Evolutionary conservation across 305 asterid species (phyloP).

Genomic region (Petunia hybrid): DNA sequence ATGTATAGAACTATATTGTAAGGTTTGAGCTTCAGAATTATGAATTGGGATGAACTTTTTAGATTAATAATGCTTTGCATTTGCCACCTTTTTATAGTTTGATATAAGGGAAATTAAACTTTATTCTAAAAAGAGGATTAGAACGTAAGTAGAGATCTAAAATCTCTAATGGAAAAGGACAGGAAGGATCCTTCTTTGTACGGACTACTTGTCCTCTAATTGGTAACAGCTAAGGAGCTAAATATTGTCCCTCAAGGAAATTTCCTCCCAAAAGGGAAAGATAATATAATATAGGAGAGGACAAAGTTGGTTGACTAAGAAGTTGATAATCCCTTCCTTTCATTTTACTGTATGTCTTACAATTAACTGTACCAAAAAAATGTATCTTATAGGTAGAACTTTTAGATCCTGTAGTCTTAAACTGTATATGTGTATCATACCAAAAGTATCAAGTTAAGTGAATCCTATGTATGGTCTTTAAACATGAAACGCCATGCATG

Average conservation of each 20-base stretch:
- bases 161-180: conserved; percentile 46
- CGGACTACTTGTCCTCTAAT: conserved; percentile 38
- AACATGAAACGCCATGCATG: too few relatives aligned
- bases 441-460: too few relatives aligned
- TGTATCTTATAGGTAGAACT: too few relatives aligned
- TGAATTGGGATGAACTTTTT: background rate
- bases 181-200: conserved; percentile 59
- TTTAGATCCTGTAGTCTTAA: too few relatives aligned
- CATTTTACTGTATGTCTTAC: background rate
- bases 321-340: background rate
- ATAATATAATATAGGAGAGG: background rate
- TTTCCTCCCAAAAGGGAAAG: conserved; percentile 3
- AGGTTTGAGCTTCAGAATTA: background rate
- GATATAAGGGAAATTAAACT: background rate
- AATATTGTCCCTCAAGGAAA: conserved; percentile 40
- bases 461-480: too few relatives aligned
- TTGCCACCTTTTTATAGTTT: background rate
- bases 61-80: background rate
- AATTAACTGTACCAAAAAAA: too few relatives aligned
- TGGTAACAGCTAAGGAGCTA: conserved; percentile 42
- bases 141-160: conserved; percentile 29
- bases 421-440: too few relatives aligned
- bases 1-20: background rate
- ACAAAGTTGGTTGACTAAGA: background rate
- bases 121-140: background rate